Base-by-base conservation (phyloP, 192 early-diverging fungal species). In the Rhizophlyctis rosea region DNA sequence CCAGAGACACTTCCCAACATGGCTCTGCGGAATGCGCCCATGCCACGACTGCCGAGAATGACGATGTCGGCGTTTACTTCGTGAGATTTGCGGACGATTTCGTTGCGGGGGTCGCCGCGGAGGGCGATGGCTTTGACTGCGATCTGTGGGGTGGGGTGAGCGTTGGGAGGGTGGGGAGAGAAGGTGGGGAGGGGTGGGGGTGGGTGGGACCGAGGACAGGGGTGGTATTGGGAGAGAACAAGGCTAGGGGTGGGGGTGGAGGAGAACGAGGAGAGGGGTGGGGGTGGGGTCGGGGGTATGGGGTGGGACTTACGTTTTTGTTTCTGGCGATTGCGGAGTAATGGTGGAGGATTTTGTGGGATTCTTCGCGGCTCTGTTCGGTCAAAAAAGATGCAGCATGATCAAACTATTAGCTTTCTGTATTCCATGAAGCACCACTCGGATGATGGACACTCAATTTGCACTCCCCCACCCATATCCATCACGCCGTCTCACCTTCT, bases 71-170 rank as follows among this genome's bases (percentile, higher is more conserved):
- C 57, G 11, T 80, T 44, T 16, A 77, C 30, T n/a, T 64, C 65
- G 4, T 75, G 61, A 50, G 61, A 49, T 47, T 77, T 74, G 52
- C 36, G 25, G 0, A 74, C 57, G 30, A 81, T 47, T 48, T 75
- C 75, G 23, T 74, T 68, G 47, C 73, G 60, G 4, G 76, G 65
- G 52, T 81, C 79, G 35, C 79, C 79, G 21, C 70, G 56, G 32
- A 81, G 69, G 16, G 72, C 70, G 50, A 78, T 73, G 16, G 76
- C 79, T 44, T 18, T 7, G 9, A 44, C 39, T 7, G 39, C 39
- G 18, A 44, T 44, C 39, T 44, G 18, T 7, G 18, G 39, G 18
- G 39, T 7, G 39, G 18, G 39, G 18, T 44, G 39, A 44, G 9
- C 18, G 7, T 44, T 44, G 39, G 18, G 39, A 18, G 18, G 39